A percentile compares a stretch with the other conserved stretches of the same genome.
Evolutionary conservation across 2,329 filamentous ascomycete genomes (phyloP).

Genomic region (Exophiala viscosa): DNA sequence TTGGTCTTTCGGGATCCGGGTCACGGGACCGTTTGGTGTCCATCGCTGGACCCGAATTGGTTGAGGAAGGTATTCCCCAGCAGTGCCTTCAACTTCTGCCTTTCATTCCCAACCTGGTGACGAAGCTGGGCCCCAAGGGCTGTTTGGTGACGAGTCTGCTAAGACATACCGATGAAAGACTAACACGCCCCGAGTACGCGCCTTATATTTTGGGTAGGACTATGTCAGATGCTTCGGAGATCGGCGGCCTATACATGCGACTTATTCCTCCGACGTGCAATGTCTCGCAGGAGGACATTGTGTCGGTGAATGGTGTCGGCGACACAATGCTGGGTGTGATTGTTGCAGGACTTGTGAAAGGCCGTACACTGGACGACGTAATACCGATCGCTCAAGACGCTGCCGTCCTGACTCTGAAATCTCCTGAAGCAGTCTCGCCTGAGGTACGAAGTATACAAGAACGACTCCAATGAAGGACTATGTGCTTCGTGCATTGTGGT

Average conservation of each 20-base stretch:
- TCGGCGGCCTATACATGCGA: constrained; percentile 83
- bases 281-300: constrained; percentile 60
- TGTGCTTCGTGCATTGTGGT: not conserved
- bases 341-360: constrained; percentile 69
- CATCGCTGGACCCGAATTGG: constrained; percentile 63
- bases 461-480: constrained; percentile 5
- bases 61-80: constrained; percentile 77
- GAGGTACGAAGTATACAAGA: constrained; percentile 15
- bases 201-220: constrained; percentile 69
- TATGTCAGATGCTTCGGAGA: constrained; percentile 52
- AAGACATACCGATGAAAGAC: constrained; percentile 60
- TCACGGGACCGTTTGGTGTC: constrained; percentile 68
- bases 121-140: constrained; percentile 74
- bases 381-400: constrained; percentile 79
- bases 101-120: constrained; percentile 78
- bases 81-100: constrained; percentile 81
- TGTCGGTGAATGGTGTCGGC: constrained; percentile 90
- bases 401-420: constrained; percentile 73
- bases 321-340: constrained; percentile 88
- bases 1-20: constrained; percentile 67
- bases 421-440: constrained; percentile 62
- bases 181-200: constrained; percentile 60
- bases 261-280: constrained; percentile 65
- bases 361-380: constrained; percentile 54
- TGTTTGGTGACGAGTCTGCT: constrained; percentile 74